Evolutionary conservation across 2,329 filamentous ascomycete species (phyloP).

Genomic region (Elsinoe necatrix): DNA sequence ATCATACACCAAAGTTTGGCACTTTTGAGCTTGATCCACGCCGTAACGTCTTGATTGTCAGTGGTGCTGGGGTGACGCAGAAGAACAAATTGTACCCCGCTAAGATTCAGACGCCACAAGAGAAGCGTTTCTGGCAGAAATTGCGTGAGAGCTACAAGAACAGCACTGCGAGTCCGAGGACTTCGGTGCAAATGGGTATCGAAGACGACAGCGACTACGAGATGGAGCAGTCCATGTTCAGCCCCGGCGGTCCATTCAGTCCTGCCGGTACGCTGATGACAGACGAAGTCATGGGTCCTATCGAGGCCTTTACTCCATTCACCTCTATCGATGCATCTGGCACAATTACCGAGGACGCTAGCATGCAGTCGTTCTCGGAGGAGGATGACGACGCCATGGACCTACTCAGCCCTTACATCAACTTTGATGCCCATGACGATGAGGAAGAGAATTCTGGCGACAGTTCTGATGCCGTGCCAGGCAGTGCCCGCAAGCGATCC

Average conservation of each 20-base stretch:
- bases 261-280: slow-evolving; percentile 16
- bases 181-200: slow-evolving; percentile 20
- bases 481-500: slow-evolving; percentile 37
- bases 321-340: slow-evolving; percentile 17
- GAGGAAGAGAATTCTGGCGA: slow-evolving; percentile 42
- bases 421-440: slow-evolving; percentile 57
- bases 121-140: slow-evolving; percentile 18
- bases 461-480: slow-evolving; percentile 28
- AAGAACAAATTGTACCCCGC: slow-evolving; percentile 20
- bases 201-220: slow-evolving; percentile 18
- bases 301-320: slow-evolving; percentile 19
- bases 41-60: slow-evolving; percentile 18
- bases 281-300: slow-evolving; percentile 18
- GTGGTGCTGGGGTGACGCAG: slow-evolving; percentile 16
- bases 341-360: slow-evolving; percentile 15
- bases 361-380: slow-evolving; percentile 30
- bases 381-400: slow-evolving; percentile 53
- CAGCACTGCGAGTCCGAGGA: slow-evolving; percentile 26
- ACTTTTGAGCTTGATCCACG: slow-evolving; percentile 25
- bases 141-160: slow-evolving; percentile 21
- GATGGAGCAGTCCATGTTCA: slow-evolving; percentile 11
- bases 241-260: slow-evolving; percentile 14
- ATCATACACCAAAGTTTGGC: slow-evolving; percentile 20
- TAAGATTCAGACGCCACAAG: slow-evolving; percentile 18
- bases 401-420: slow-evolving; percentile 52